Percentiles rank a stretch among this genome's conserved stretches.
Evolutionary conservation across 2,329 filamentous ascomycete genomes (phyloP).

Genomic region (Taxawa tesnikishii): DNA sequence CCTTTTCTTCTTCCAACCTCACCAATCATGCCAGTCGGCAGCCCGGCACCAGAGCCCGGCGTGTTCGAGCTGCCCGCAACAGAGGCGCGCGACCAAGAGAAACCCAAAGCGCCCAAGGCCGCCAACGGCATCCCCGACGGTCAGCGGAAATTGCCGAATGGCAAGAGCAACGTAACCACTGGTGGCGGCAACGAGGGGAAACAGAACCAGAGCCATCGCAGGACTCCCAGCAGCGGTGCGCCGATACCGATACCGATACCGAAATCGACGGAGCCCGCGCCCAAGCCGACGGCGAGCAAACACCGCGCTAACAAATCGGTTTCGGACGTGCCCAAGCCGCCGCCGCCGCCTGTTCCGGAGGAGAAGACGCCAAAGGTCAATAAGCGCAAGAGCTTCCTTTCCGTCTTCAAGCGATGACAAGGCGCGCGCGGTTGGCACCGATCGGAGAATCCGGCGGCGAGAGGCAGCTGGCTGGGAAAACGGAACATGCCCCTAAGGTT

Average conservation of each 20-base stretch:
- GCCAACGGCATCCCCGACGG: too few relatives aligned
- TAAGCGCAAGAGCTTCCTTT: conserved; percentile 35
- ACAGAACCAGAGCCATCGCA: conserved; percentile 1
- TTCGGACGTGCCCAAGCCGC: too few relatives aligned
- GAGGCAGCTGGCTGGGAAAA: too few relatives aligned
- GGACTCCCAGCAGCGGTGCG: background rate
- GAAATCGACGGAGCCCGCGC: conserved; percentile 6
- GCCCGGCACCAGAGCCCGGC: background rate
- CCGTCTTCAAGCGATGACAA: conserved; percentile 27
- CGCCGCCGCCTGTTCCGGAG: conserved; percentile 13
- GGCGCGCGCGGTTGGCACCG: too few relatives aligned
- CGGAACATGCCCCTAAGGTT: too few relatives aligned
- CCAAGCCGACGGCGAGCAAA: too few relatives aligned
- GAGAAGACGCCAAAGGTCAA: conserved; percentile 22
- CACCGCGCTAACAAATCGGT: too few relatives aligned
- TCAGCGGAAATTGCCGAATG: background rate
- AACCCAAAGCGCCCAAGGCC: background rate
- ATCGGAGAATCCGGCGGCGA: too few relatives aligned
- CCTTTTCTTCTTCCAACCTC: conserved; percentile 3
- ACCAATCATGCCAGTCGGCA: conserved; percentile 2
- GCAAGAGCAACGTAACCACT: background rate
- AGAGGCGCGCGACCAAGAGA: background rate
- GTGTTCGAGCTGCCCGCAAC: background rate
- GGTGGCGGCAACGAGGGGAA: background rate
- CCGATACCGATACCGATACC: background rate